Percentiles rank a stretch among this genome's conserved stretches.
Conservation (phyloP, 176 grass and related monocot genomes). For the Melocanna baccifera region DNA sequence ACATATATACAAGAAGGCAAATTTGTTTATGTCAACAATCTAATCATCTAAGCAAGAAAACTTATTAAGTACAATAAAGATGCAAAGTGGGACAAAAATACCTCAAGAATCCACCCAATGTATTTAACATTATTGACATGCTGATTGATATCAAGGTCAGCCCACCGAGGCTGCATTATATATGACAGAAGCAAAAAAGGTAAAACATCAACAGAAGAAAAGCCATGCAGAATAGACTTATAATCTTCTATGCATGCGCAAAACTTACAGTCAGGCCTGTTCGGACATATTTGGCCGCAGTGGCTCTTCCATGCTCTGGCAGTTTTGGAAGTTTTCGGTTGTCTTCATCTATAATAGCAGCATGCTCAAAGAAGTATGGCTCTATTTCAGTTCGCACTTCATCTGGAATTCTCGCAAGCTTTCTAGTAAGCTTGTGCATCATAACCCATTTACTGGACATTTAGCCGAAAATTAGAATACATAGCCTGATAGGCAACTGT, state of each 20-base stretch:
- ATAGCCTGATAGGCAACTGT: background rate
- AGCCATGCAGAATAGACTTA: background rate
- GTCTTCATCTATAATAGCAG: conserved; percentile 74
- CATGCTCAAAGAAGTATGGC: conserved; percentile 65
- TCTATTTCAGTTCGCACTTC: conserved; percentile 88
- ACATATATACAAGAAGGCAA: background rate
- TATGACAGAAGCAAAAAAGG: conserved; percentile 1
- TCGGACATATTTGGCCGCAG: conserved; percentile 61
- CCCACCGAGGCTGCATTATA: conserved; percentile 61
- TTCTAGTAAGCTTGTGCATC: conserved; percentile 94
- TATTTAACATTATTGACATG: conserved; percentile 92
- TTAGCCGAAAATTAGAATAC: conserved; percentile 21
- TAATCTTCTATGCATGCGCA: conserved; percentile 13
- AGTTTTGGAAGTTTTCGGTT: conserved; percentile 77
- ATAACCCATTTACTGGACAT: conserved; percentile 88
- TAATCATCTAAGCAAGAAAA: background rate
- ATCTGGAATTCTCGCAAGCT: conserved; percentile 84
- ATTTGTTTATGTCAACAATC: background rate
- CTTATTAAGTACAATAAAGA: background rate
- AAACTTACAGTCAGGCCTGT: conserved; percentile 82
- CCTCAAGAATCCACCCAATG: conserved; percentile 88
- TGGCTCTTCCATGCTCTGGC: conserved; percentile 39
- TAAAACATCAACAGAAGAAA: background rate
- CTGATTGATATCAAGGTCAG: conserved; percentile 77
- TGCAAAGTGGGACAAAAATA: conserved; percentile 8